These are phyloP conservation scores for Lentinula boryana DNA, from an alignment of 768 basidiomycete species.

Conservation along the genomic window DNA sequence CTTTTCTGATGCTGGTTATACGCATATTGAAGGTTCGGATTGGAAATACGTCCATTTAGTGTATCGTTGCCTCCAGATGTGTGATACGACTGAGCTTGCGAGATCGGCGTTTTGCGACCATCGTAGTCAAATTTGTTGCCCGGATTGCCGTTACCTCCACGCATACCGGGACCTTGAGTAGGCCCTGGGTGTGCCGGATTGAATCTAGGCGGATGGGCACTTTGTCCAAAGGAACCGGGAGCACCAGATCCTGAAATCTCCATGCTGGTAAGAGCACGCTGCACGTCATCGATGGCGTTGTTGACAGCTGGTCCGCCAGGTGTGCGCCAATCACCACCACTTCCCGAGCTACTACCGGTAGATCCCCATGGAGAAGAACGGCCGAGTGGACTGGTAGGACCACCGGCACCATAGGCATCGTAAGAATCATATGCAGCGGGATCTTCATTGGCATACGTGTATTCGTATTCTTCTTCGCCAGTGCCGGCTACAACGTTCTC, in stretches of 20 bases:
- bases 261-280: constrained; percentile 64
- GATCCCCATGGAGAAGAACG: constrained; percentile 65
- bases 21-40: constrained; percentile 61
- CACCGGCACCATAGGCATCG: constrained; percentile 38
- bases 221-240: constrained; percentile 36
- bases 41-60: constrained; percentile 53
- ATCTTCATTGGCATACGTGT: constrained; percentile 43
- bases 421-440: constrained; percentile 49
- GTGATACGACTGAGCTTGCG: constrained; percentile 37
- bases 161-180: constrained; percentile 36
- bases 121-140: constrained; percentile 52
- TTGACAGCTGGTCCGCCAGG: constrained; percentile 24
- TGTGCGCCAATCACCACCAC: constrained; percentile 54
- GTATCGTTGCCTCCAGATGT: constrained; percentile 39
- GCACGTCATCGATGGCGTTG: constrained; percentile 62
- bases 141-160: constrained; percentile 29
- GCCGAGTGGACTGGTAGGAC: constrained; percentile 51
- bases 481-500: constrained; percentile 19
- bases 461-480: constrained; percentile 53
- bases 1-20: constrained; percentile 41
- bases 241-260: constrained; percentile 42
- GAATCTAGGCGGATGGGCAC: constrained; percentile 65
- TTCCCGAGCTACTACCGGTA: constrained; percentile 3
- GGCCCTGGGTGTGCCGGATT: constrained; percentile 45
- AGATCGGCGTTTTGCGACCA: constrained; percentile 56